Evolutionary conservation across 2,329 filamentous ascomycete genomes (phyloP).

Genomic region (Fusarium sp.): DNA sequence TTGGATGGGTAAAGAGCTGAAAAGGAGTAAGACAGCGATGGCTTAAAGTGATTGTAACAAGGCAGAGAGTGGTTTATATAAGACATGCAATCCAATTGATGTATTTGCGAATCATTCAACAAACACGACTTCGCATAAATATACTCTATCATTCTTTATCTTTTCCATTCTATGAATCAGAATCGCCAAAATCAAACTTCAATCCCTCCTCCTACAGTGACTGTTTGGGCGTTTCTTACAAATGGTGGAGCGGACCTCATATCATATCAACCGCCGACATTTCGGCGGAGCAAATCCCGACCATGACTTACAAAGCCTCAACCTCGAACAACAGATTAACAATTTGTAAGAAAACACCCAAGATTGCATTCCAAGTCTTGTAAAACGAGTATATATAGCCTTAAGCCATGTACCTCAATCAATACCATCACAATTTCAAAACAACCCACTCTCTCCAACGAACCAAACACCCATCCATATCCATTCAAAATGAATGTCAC

Average conservation of each 20-base stretch:
- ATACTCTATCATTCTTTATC: background rate
- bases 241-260: background rate
- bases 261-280: background rate
- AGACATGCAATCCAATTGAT: background rate
- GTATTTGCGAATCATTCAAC: background rate
- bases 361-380: background rate
- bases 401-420: background rate
- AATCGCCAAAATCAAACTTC: background rate
- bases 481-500: slow-evolving; percentile 27
- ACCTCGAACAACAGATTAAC: background rate
- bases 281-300: slow-evolving; percentile 14
- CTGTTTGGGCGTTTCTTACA: too few species aligned
- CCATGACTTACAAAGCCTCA: slow-evolving; percentile 24
- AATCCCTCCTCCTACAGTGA: background rate
- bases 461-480: background rate
- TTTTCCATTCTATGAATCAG: background rate
- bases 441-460: background rate
- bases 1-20: too few species aligned
- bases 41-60: too few species aligned
- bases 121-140: background rate
- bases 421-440: background rate
- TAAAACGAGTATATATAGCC: background rate
- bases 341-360: slow-evolving; percentile 12
- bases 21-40: too few species aligned
- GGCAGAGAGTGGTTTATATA: too few species aligned